Evolutionary conservation across 2,329 filamentous ascomycete species (phyloP).

Genomic region (Colletotrichum spaethianum): DNA sequence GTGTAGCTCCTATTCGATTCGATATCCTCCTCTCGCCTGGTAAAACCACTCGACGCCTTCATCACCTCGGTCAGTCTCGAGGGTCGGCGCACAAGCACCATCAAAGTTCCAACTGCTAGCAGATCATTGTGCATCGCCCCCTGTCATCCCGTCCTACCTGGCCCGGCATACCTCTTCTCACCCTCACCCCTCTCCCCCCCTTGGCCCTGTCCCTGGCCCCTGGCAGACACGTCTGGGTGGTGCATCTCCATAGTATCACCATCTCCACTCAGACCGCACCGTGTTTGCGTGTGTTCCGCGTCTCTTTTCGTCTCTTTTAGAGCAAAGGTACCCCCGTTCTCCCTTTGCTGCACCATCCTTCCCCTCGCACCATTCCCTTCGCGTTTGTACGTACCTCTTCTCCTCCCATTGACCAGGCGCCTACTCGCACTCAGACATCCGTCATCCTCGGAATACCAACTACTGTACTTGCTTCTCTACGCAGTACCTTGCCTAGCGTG

Average conservation of each 20-base stretch:
- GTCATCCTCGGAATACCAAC: slow-evolving; percentile 4
- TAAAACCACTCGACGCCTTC: too few species aligned
- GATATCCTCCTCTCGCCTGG: background rate
- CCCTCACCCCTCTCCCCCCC: background rate
- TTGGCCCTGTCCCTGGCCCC: slow-evolving; percentile 4
- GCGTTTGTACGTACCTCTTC: slow-evolving; percentile 26
- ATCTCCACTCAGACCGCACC: slow-evolving; percentile 1
- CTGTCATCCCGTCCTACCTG: slow-evolving; percentile 10
- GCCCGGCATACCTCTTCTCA: slow-evolving; percentile 3
- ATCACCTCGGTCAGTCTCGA: background rate
- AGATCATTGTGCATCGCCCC: background rate
- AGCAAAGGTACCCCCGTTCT: slow-evolving; percentile 26
- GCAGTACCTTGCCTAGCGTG: background rate
- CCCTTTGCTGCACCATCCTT: slow-evolving; percentile 13
- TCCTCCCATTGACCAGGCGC: slow-evolving; percentile 23
- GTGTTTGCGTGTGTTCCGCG: slow-evolving; percentile 20
- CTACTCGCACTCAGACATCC: slow-evolving; percentile 6
- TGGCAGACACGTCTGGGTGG: background rate
- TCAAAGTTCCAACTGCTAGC: background rate
- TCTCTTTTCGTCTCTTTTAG: slow-evolving; percentile 27
- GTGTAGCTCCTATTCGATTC: background rate
- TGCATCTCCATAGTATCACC: slow-evolving; percentile 1
- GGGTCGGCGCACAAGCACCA: background rate
- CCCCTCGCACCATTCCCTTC: slow-evolving; percentile 1
- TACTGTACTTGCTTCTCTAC: slow-evolving; percentile 8